Percentiles rank a stretch among this genome's conserved stretches.
Conservation (phyloP, 495 filamentous ascomycete genomes). For the Penicillium crystallinum region DNA sequence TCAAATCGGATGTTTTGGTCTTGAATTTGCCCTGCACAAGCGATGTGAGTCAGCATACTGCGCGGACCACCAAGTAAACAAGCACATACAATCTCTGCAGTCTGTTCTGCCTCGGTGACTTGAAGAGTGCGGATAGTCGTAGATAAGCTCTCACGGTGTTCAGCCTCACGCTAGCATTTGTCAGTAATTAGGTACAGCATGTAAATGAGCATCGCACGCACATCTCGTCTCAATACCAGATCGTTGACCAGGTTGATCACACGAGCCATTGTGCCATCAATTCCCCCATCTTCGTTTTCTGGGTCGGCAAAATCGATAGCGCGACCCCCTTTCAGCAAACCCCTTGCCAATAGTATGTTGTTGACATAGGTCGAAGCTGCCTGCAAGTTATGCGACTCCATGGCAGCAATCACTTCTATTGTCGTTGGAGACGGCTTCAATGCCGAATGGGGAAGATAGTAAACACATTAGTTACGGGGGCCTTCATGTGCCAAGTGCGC, state of each 20-base stretch:
- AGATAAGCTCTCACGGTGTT: conserved; percentile 74
- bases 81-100: conserved; percentile 47
- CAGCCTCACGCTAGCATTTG: conserved; percentile 68
- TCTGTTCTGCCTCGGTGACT: conserved; percentile 63
- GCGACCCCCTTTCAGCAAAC: conserved; percentile 76
- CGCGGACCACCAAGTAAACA: neutral
- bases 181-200: conserved; percentile 11
- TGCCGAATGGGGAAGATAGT: conserved; percentile 42
- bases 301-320: conserved; percentile 82
- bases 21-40: conserved; percentile 52
- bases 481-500: conserved; percentile 12
- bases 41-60: conserved; percentile 9
- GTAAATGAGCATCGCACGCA: conserved; percentile 36
- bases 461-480: conserved; percentile 33
- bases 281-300: conserved; percentile 56
- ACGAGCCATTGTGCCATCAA: conserved; percentile 68
- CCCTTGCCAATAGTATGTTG: conserved; percentile 86
- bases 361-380: conserved; percentile 94
- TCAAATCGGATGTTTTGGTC: conserved; percentile 64
- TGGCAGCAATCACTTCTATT: conserved; percentile 29
- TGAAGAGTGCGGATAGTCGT: conserved; percentile 72
- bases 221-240: conserved; percentile 76
- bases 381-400: conserved; percentile 75
- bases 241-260: conserved; percentile 94
- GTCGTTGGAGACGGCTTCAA: conserved; percentile 12